Base-by-base conservation (phyloP, 2,329 filamentous ascomycete species). In the Claviceps monticola region DNA sequence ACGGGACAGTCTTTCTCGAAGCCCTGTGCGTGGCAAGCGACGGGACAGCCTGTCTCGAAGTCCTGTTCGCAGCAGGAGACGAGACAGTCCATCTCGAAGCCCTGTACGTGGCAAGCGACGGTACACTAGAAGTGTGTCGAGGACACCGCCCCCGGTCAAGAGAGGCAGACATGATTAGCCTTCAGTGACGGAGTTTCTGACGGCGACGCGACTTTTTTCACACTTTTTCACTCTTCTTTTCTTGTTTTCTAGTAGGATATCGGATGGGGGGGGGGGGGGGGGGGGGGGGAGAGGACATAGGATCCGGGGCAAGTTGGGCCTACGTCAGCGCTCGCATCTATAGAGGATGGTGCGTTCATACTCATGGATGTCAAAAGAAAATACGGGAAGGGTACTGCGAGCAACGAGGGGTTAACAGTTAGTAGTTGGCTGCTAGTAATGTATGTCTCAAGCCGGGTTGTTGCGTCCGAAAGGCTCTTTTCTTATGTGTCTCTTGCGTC, bases 61-160 rank as follows among this genome's bases (percentile, higher is more conserved):
- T 9, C 43, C 43, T 1, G 43, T 16, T 6, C 44, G 44, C 26
- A 51, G 39, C 53, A 49, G 42, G 51, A 49, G 47, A 44, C 48
- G 60, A 9, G 23, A 45, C 23, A 45, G 43, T 23, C 43, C 4
- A 9, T 51, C 52, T 21, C 49, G 8, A 7, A 46, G 44, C 4
- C 44, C 44, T 5, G 23, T 36, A 3, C 45, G 45, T 29, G 51
- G 42, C 53, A 52, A 52, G 47, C 46, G 47, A 29, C 49, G 60
- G 26, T 59, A 64, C 50, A 65, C 61, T 46, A 61, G 63, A 44
- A 65, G 63, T 51, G 54, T 60, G 21, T 65, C 63, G 19, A 54
- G 60, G 46, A 65, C 63, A 26, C 63, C 63, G 38, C 61, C 63
- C 8, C 63, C 63, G 9, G 54, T 61, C 51, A 65, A 65, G 53